Percentiles rank a stretch among this genome's conserved stretches.
These are phyloP conservation scores for Termitomyces sp. DNA, from an alignment of 768 basidiomycete species.

Conservation along the genomic window DNA sequence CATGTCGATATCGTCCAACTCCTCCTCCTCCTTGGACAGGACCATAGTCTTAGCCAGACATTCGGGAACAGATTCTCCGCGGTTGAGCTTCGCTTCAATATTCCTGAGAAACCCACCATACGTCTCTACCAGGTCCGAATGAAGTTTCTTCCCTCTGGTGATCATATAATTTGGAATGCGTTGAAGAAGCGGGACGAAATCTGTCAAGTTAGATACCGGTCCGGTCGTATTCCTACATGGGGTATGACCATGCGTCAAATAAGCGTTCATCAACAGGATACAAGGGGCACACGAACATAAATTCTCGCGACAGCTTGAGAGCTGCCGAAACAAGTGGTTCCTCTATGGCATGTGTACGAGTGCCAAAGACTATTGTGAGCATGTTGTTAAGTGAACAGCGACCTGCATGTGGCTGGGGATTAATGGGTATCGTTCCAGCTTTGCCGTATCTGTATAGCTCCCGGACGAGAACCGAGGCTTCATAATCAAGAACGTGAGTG, in stretches of 20 bases:
- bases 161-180: constrained; percentile 31
- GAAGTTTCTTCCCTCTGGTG: constrained; percentile 33
- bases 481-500: constrained; percentile 30
- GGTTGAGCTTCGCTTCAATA: constrained; percentile 29
- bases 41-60: constrained; percentile 38
- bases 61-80: constrained; percentile 34
- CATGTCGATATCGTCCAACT: constrained; percentile 34
- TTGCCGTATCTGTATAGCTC: constrained; percentile 29
- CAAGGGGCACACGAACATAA: constrained; percentile 28
- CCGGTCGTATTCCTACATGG: constrained; percentile 34
- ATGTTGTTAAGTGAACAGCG: constrained; percentile 41
- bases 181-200: constrained; percentile 40
- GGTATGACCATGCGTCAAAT: constrained; percentile 3
- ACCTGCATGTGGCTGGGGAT: constrained; percentile 34
- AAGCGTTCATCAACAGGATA: background rate
- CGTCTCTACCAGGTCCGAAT: constrained; percentile 28
- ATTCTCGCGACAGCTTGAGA: constrained; percentile 35
- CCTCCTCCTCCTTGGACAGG: constrained; percentile 25
- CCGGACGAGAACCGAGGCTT: constrained; percentile 33
- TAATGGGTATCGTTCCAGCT: constrained; percentile 27
- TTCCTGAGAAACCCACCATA: constrained; percentile 36
- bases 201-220: constrained; percentile 38
- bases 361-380: constrained; percentile 37
- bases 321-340: constrained; percentile 32
- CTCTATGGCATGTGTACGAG: constrained; percentile 31